Percentiles rank a stretch among this genome's conserved stretches.
phyloP scores from a whole-genome alignment of 2,329 filamentous ascomycete genomes.

The Colletotrichum kahawae region DNA sequence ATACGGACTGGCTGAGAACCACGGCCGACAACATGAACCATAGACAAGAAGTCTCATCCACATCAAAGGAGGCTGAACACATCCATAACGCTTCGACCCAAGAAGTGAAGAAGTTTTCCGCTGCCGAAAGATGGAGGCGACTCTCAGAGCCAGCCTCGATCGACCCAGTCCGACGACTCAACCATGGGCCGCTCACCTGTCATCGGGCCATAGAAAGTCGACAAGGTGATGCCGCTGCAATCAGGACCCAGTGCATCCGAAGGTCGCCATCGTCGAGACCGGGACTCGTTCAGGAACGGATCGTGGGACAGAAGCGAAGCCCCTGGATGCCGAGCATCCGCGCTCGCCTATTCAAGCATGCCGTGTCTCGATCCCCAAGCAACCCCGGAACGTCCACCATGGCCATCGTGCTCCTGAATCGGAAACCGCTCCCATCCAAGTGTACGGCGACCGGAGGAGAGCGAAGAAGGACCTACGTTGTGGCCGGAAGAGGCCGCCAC shows the following conservation, averaged over 20 bases:
- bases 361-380: conserved; percentile 2
- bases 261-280: background rate
- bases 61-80: background rate
- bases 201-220: background rate
- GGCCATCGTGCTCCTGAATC: background rate
- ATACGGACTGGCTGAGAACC: background rate
- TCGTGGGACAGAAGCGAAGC: background rate
- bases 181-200: background rate
- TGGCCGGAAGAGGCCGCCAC: background rate
- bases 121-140: background rate
- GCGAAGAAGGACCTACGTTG: background rate
- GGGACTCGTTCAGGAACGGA: background rate
- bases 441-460: background rate
- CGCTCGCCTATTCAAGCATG: conserved; percentile 7
- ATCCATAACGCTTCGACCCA: background rate
- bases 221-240: background rate
- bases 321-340: background rate
- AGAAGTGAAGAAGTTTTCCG: background rate
- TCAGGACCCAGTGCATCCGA: background rate
- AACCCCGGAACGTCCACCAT: background rate
- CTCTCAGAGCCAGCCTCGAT: background rate
- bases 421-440: background rate
- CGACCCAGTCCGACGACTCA: background rate
- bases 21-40: background rate
- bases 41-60: background rate